These are phyloP conservation scores for Ophiostoma angusticollis DNA, from an alignment of 2,329 filamentous ascomycete species.

Conservation along the genomic window DNA sequence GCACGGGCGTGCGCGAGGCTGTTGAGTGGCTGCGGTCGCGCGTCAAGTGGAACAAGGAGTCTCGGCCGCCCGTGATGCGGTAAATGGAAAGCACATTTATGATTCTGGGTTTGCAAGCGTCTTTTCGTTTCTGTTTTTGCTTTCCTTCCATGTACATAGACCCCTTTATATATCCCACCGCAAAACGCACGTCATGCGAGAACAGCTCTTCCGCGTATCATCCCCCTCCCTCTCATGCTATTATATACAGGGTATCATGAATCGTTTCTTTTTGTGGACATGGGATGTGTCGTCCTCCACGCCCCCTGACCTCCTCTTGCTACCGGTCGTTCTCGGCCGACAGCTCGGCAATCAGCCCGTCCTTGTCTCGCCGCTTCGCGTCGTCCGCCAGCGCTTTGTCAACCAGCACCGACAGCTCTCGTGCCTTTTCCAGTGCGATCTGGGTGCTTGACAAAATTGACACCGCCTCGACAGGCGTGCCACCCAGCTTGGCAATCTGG, in stretches of 20 bases:
- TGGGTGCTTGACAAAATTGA: conserved; percentile 63
- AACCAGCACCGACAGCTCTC: conserved; percentile 63
- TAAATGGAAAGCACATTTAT: conserved; percentile 27
- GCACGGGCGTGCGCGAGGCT: conserved; percentile 78
- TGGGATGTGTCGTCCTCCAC: neutral
- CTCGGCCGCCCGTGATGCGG: conserved; percentile 81
- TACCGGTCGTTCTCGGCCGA: conserved; percentile 76
- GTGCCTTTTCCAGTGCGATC: conserved; percentile 64
- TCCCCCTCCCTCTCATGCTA: neutral
- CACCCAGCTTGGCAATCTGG: conserved; percentile 82
- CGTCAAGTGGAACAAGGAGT: conserved; percentile 95
- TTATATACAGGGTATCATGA: conserved; percentile 14
- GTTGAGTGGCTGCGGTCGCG: conserved; percentile 92
- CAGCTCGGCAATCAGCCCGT: conserved; percentile 63
- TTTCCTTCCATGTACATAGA: conserved; percentile 1
- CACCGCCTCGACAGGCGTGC: conserved; percentile 67
- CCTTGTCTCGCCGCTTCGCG: conserved; percentile 61
- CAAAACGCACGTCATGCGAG: neutral
- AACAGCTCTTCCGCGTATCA: neutral
- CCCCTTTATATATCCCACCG: neutral
- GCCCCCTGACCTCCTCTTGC: too few relatives aligned
- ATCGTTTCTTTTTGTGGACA: conserved; percentile 2
- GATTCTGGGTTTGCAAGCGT: neutral
- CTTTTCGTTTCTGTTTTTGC: neutral
- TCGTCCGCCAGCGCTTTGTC: conserved; percentile 65